Evolutionary conservation across 2,329 filamentous ascomycete genomes (phyloP), one percentile per base, ranked within the genome.

Genomic region (Verticillium alfalfae): DNA sequence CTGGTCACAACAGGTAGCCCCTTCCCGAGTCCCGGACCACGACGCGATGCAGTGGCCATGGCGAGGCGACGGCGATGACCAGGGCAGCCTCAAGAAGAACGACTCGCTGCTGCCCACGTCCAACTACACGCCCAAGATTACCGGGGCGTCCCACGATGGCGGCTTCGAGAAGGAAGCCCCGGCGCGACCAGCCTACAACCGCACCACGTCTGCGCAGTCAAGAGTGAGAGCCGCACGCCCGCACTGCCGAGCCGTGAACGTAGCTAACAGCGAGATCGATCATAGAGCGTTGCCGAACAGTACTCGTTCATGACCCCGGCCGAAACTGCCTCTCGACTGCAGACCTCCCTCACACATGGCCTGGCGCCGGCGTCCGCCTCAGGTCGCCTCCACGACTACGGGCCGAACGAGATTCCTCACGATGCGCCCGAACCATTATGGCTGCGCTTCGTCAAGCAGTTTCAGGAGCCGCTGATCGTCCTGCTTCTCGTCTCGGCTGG

Each of bases 381-480:
- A 63, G 85, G 89, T 61, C 87, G 94, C 70, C 82, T 97, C 64
- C 85, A 89, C 70, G 86, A 90, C 66, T 87, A 95, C 78, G 95
- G 95, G 37, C 88, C 90, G 34, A 99, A 99, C 76, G 95, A 99
- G 76, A 89, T 99, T 41, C 92, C 95, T 6, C 92, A 96, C 74
- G 93, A 98, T 63, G 88, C 92, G 60, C 92, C 94, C 1, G 95
- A 99, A 75, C 93, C 95, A 10, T 79, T 99, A 62, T 99, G 95
- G 93, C 78, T 97, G 60, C 91, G 95, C 63, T 99, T 99, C 70
- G 74, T 97, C 63, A 96, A 96, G 76, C 95, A 99, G 71, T 99
- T 99, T 74, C 93, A 96, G 72, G 95, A 99, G 72, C 94, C 95
- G 0, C 80, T 99, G 61, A 99, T 99, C 65, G 77, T 98, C 26